These are phyloP conservation scores for Copromyces sp. DNA, from an alignment of 495 filamentous ascomycete genomes.

Conservation along the genomic window DNA sequence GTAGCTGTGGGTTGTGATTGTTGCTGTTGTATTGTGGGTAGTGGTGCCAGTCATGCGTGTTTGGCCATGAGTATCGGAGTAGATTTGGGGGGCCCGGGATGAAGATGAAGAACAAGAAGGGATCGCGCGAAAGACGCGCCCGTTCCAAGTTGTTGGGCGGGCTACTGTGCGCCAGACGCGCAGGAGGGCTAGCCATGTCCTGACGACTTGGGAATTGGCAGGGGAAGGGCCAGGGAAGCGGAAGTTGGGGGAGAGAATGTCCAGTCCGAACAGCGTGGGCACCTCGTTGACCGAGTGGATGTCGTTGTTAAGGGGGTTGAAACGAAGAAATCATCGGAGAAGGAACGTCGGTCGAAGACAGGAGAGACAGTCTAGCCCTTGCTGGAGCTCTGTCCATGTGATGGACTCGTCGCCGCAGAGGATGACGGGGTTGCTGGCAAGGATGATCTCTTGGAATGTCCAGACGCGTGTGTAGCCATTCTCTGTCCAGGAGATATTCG, in stretches of 20 bases:
- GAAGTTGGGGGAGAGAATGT: neutral
- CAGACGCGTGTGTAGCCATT: constrained; percentile 11
- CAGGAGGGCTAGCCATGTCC: neutral
- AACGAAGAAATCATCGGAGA: neutral
- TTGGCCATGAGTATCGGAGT: neutral
- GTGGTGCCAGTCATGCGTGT: neutral
- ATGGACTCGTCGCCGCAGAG: constrained; percentile 6
- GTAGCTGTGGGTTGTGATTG: neutral
- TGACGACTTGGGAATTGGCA: neutral
- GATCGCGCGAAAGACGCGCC: neutral
- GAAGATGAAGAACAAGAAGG: neutral
- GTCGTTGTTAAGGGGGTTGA: neutral
- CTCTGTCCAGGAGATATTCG: constrained; percentile 1
- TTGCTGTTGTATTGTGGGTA: neutral
- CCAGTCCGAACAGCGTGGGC: neutral
- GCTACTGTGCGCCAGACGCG: neutral
- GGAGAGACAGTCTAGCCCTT: too few species aligned
- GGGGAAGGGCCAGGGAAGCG: neutral
- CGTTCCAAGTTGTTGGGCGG: neutral
- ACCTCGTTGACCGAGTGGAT: neutral
- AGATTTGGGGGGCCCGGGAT: neutral
- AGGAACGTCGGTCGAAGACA: neutral
- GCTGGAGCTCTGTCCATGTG: constrained; percentile 1
- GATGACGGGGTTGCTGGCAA: constrained; percentile 2
- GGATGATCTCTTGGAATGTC: constrained; percentile 15